Evolutionary conservation across 495 filamentous ascomycete genomes (phyloP), one percentile per base, ranked within the genome.

Genomic region (Penicillium flavigenum): DNA sequence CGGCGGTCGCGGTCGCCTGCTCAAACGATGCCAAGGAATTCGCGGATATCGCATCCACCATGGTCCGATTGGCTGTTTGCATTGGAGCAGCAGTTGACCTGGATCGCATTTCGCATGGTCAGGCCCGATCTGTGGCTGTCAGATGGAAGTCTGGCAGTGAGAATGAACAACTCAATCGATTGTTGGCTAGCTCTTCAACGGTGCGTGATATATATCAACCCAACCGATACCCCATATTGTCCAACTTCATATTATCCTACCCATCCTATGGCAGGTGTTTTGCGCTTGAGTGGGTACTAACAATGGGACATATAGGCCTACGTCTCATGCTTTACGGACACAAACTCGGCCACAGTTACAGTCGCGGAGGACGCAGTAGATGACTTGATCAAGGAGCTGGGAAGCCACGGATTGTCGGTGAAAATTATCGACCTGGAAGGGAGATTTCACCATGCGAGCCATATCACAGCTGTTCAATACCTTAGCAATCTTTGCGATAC

Each of bases 71-170:
- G 34, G 31, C 47, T 3, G 31, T 50, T 16, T 50, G 47, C 47
- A 50, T 50, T n/a, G 47, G 47, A 10, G 32, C 47, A 8, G 19
- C 34, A 24, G 47, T 50, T 14, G 47, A 50, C 10, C 20, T 50
- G 19, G 47, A 50, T 38, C n/a, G 8, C 5, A 6, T 24, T 14
- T 12, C 11, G 9, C 10, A 50, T 26, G 47, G 47, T 3, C 3
- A 3, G 2, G 22, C 19, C 3, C 3, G 47, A 3, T 50, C 47
- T 4, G 14, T 38, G 1, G 47, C 47, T 8, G 32, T 50, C 6
- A 38, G 47, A 10, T 50, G 47, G 47, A 50, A 38, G 20, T 46
- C 44, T 1, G 8, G 1, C 10, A 7, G 7, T 22, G 31, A 46
- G 12, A 27, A 27, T 9, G 24, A 46, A n/a, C 22, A 27, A 29